phyloP scores from a whole-genome alignment of 768 basidiomycete species.

The Megacollybia marginata region DNA sequence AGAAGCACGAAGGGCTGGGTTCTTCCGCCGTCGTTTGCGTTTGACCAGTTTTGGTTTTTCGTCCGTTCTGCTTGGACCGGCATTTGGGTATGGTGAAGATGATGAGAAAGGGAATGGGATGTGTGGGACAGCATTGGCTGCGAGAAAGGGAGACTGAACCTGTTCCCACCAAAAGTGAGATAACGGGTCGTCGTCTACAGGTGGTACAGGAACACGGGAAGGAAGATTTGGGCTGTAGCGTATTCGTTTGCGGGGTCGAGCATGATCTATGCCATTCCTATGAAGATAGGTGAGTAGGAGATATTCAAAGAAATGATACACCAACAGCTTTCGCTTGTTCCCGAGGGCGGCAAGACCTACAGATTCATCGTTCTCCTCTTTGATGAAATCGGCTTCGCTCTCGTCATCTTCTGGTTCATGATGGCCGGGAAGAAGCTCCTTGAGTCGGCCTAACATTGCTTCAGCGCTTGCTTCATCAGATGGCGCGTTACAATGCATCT shows the following conservation, averaged over 20 bases:
- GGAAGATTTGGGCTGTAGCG: constrained; percentile 27
- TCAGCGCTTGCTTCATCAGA: constrained; percentile 5
- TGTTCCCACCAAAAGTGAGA: constrained; percentile 73
- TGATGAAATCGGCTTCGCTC: constrained; percentile 22
- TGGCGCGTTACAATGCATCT: constrained; percentile 11
- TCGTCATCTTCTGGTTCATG: constrained; percentile 18
- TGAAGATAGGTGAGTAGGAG: neutral
- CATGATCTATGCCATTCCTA: constrained; percentile 28
- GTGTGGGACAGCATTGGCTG: constrained; percentile 58
- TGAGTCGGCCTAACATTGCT: constrained; percentile 22
- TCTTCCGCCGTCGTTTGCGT: constrained; percentile 29
- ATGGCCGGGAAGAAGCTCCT: constrained; percentile 21
- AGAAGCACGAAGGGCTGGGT: neutral
- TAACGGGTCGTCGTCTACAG: constrained; percentile 32
- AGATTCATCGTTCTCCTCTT: constrained; percentile 16
- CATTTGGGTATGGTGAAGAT: constrained; percentile 7
- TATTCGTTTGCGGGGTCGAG: constrained; percentile 56
- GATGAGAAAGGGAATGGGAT: constrained; percentile 37
- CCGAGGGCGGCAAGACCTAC: constrained; percentile 29
- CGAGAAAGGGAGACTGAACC: constrained; percentile 50
- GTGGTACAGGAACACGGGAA: constrained; percentile 23
- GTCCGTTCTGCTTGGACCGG: neutral
- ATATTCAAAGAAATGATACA: constrained; percentile 5
- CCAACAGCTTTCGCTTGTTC: constrained; percentile 59
- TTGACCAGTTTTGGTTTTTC: constrained; percentile 6